These are phyloP conservation scores for Solanum lignicaule DNA, from an alignment of 257 asterid genomes.

Conservation along the genomic window DNA sequence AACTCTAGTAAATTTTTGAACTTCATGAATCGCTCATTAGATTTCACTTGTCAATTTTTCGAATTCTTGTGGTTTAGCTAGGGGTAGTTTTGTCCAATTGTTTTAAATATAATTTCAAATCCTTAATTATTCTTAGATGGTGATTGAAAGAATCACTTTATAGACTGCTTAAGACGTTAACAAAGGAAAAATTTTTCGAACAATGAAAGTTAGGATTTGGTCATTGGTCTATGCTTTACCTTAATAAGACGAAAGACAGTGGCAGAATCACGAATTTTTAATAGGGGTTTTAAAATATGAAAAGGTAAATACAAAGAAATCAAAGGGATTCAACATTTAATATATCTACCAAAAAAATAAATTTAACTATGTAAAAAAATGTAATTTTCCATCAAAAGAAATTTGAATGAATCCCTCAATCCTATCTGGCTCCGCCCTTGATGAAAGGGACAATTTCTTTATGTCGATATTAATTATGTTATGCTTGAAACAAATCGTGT, in stretches of 20 bases:
- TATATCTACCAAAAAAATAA: not conserved
- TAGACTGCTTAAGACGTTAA: not conserved
- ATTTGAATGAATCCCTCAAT: not conserved
- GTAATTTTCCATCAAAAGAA: too few relatives aligned
- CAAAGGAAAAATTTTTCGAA: not conserved
- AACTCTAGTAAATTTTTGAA: not conserved
- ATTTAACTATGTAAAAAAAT: not conserved
- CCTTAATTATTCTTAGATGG: not conserved
- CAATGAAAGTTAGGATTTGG: not conserved
- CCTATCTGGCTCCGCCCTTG: too few relatives aligned
- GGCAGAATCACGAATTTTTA: too few relatives aligned
- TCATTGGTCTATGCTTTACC: not conserved
- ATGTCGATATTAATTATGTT: not conserved
- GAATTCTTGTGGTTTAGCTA: not conserved
- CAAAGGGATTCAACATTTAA: not conserved
- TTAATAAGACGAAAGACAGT: not conserved
- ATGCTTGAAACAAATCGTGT: not conserved
- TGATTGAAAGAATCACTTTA: not conserved
- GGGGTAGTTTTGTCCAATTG: not conserved
- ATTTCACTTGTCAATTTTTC: not conserved
- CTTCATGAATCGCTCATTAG: not conserved
- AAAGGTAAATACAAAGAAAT: too few relatives aligned
- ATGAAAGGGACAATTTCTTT: not conserved
- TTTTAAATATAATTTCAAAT: not conserved
- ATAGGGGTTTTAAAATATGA: too few relatives aligned